phyloP scores from a whole-genome alignment of 2,329 filamentous ascomycete genomes.

The Chaetomium sp. region DNA sequence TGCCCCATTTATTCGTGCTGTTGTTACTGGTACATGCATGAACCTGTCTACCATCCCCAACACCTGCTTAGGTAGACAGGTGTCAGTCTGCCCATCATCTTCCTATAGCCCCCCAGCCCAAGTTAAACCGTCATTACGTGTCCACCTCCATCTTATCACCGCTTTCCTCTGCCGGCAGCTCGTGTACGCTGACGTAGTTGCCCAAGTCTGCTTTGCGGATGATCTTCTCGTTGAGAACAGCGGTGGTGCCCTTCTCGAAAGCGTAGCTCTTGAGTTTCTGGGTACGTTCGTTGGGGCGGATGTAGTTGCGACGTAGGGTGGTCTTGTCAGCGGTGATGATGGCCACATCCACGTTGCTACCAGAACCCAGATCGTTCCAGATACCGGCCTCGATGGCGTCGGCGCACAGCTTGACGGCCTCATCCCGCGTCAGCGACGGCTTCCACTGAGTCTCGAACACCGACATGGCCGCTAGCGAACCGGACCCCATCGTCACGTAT shows the following conservation, averaged over 20 bases:
- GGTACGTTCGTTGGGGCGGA: conserved; percentile 84
- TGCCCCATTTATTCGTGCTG: conserved; percentile 4
- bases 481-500: conserved; percentile 98
- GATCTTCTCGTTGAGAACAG: conserved; percentile 90
- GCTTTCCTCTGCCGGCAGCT: conserved; percentile 57
- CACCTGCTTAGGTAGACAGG: no score
- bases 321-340: conserved; percentile 96
- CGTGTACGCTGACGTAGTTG: conserved; percentile 88
- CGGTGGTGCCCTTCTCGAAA: conserved; percentile 88
- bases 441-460: conserved; percentile 98
- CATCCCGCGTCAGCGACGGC: conserved; percentile 65
- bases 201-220: conserved; percentile 90
- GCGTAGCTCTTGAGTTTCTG: conserved; percentile 90
- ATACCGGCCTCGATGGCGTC: conserved; percentile 94
- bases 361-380: conserved; percentile 96
- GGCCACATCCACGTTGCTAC: conserved; percentile 94
- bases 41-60: not conserved
- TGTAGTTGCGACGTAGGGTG: conserved; percentile 84
- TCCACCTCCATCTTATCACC: conserved; percentile 66
- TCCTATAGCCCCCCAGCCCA: not conserved
- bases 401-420: conserved; percentile 73
- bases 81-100: not conserved
- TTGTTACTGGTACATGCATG: conserved; percentile 3
- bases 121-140: conserved; percentile 33
- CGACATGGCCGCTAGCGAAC: conserved; percentile 92